Base-by-base conservation (phyloP, 2,329 filamentous ascomycete species). In the Cladosporium phlei region DNA sequence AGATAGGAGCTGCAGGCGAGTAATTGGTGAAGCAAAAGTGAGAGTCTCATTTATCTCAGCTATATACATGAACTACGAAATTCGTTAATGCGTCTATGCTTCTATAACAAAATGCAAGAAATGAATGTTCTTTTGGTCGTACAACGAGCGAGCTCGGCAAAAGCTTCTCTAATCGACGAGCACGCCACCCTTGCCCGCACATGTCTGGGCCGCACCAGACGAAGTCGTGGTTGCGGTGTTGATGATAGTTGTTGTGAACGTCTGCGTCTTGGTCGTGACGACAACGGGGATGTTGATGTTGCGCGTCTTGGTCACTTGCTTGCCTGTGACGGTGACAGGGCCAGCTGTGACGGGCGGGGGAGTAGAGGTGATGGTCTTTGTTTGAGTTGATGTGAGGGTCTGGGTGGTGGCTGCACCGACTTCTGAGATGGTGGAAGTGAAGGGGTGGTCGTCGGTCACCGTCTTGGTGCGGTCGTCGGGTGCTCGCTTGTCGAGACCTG, bases 381-480 rank as follows among this genome's bases (percentile, higher is more conserved):
- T 24, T 10, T 58, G 47, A 0, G 56, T 58, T 17, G 51, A 60
- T 11, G 54, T 56, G 7, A 44, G 27, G 1, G 59, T 64, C 9
- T 53, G 50, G 3, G 55, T 57, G 2, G 38, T 46, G 7, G 52
- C 52, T 9, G 53, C 30, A 6, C 53, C 52, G 10, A 47, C 52
- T 8, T 46, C 38, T 6, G 37, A 44, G 20, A 47, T 32, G n/a
- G 52, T 52, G 9, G 43, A 33, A 1, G 60, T 63, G 8, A 50
- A 34, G 34, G 56, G 64, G 22, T 60, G 54, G 2, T 45, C 56
- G 19, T 53, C 55, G 5, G 64, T 68, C 17, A 65, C 52, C 2
- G 59, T 59, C 21, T 66, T 52, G 6, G 61, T 63, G 25, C 62
- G 59, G 30, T 54, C 54, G 38, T 70, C 67, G 1, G 66, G 66